Base-by-base conservation (phyloP, 2,329 filamentous ascomycete genomes). In the Aureobasidium sp. region DNA sequence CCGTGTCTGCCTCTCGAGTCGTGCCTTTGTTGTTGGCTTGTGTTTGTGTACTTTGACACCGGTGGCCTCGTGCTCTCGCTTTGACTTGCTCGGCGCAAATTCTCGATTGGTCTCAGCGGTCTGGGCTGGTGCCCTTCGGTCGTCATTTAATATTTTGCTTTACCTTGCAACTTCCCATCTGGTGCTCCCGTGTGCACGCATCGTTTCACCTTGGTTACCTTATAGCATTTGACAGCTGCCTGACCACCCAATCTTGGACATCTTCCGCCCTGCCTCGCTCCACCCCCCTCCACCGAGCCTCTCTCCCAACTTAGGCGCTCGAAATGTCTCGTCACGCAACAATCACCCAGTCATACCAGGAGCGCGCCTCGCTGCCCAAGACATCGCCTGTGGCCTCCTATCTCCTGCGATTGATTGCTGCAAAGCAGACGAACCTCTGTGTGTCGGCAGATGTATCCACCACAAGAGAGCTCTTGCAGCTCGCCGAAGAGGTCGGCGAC, bases 401-500 rank as follows among this genome's bases (percentile, higher is more conserved):
- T 68, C 74, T 81, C 37, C 70, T 80, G 53, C 76, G 75, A 44
- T 71, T 81, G 54, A 78, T 81, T 32, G 74, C 78, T 55, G 73
- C 78, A 67, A 81, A 81, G 70, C 72, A 74, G 61, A 78, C 78
- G 3, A 81, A 81, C 64, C 74, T 81, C 39, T 81, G 80, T 64
- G 75, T 83, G 14, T 84, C 82, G 27, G 81, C 82, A 61, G 81
- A 82, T 65, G 80, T 85, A 63, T 79, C 78, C 53, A 83, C 78
- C 51, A 82, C 82, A 11, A 76, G 78, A 57, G 76, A 82, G 66
- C 77, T 86, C 21, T 70, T 86, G 21, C 74, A 76, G 47, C 73
- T 86, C 10, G 82, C 82, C 34, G 79, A 83, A 64, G 78, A 84
- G 39, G 76, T 85, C 16, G 83, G 84, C 63, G 82, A 85, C 66